Percentiles rank a stretch among this genome's conserved stretches.
Conservation (phyloP, 2,329 filamentous ascomycete genomes). For the Rutstroemia sp. region DNA sequence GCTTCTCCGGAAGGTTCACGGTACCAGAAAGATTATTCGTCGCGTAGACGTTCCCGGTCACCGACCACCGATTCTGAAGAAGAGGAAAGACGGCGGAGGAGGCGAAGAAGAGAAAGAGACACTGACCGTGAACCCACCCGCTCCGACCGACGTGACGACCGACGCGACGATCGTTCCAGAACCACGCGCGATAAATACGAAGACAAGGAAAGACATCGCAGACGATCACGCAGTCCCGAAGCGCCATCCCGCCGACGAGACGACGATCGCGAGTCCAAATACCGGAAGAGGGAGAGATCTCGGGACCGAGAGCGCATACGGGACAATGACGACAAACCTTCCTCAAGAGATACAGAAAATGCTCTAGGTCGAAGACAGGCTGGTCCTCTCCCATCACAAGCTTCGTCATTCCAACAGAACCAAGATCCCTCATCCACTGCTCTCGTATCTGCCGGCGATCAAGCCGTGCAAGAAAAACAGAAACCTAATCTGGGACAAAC, state of each 20-base stretch:
- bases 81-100: conserved; percentile 18
- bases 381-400: conserved; percentile 53
- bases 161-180: conserved; percentile 1
- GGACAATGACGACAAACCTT: conserved; percentile 8
- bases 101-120: conserved; percentile 20
- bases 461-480: conserved; percentile 60
- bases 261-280: conserved; percentile 21
- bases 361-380: conserved; percentile 22
- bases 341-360: neutral
- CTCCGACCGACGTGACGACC: conserved; percentile 3
- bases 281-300: conserved; percentile 22
- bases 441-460: conserved; percentile 28
- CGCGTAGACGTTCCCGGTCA: conserved; percentile 19
- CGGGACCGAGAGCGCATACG: conserved; percentile 17
- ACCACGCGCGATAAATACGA: conserved; percentile 15
- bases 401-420: conserved; percentile 50
- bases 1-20: conserved; percentile 10
- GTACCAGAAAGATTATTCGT: conserved; percentile 15
- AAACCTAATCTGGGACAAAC: conserved; percentile 81
- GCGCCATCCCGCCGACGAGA: conserved; percentile 14
- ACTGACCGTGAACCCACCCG: conserved; percentile 5
- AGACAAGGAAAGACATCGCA: conserved; percentile 20
- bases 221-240: conserved; percentile 26
- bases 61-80: conserved; percentile 25
- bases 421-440: conserved; percentile 32